phyloP scores from a whole-genome alignment of 2,329 filamentous ascomycete genomes.

The Fusarium equiseti region DNA sequence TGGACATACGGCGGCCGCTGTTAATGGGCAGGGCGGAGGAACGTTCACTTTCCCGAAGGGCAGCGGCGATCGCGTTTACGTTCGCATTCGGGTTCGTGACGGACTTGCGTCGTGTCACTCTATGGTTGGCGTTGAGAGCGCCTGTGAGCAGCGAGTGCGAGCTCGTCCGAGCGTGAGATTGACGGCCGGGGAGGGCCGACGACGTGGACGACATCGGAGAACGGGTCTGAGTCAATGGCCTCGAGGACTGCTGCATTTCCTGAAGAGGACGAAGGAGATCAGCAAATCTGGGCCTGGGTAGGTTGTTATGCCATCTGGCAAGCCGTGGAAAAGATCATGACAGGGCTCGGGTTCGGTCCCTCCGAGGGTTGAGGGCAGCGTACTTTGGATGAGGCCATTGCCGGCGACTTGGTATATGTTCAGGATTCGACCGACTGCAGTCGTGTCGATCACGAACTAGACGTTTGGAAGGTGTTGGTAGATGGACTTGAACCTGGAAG shows the following conservation, averaged over 20 bases:
- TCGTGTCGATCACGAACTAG: conserved; percentile 50
- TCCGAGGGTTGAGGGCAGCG: conserved; percentile 45
- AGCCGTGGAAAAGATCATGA: conserved; percentile 45
- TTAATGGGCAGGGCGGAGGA: conserved; percentile 68
- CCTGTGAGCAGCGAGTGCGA: conserved; percentile 84
- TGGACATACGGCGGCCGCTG: conserved; percentile 75
- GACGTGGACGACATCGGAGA: conserved; percentile 69
- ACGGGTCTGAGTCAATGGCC: conserved; percentile 74
- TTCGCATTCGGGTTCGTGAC: conserved; percentile 81
- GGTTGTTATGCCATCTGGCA: conserved; percentile 49
- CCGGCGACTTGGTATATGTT: conserved; percentile 54
- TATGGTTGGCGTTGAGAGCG: conserved; percentile 83
- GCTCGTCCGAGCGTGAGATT: conserved; percentile 78
- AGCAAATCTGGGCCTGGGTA: conserved; percentile 52
- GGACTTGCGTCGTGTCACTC: conserved; percentile 93
- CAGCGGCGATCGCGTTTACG: conserved; percentile 80
- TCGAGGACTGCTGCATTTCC: conserved; percentile 74
- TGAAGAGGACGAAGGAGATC: conserved; percentile 54
- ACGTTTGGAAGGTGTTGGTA: conserved; percentile 39
- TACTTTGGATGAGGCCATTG: conserved; percentile 75
- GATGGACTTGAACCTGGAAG: conserved; percentile 33
- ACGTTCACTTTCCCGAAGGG: conserved; percentile 75
- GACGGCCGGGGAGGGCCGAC: conserved; percentile 70
- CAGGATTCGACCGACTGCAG: conserved; percentile 51
- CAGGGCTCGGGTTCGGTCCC: conserved; percentile 40